Conservation (phyloP, 108 stramenopile genomes). For the Fragilariopsis cylindrus region DNA sequence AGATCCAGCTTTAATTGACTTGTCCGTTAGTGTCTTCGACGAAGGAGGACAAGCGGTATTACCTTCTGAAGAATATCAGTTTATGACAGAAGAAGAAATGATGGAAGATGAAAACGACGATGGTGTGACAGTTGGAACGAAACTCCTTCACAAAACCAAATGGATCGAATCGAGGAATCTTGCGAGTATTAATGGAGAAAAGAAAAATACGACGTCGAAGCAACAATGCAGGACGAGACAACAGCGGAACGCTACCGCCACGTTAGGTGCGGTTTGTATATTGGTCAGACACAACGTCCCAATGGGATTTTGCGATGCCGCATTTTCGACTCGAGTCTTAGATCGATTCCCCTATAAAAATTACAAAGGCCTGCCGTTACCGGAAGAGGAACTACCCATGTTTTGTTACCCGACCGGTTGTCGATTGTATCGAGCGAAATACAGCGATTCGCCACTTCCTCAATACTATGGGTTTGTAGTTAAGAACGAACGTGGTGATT, state of each 20-base stretch:
- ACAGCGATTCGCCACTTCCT: slow-evolving; percentile 64
- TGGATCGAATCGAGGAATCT: slow-evolving; percentile 31
- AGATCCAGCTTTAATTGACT: slow-evolving; percentile 80
- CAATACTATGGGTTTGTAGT: slow-evolving; percentile 86
- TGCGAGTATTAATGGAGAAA: background rate
- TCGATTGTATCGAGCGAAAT: slow-evolving; percentile 61
- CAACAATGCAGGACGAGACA: background rate
- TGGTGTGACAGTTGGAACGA: slow-evolving; percentile 14
- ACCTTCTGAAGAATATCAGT: slow-evolving; percentile 38
- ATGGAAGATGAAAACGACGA: slow-evolving; percentile 59
- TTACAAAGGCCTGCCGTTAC: slow-evolving; percentile 83
- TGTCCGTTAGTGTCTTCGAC: slow-evolving; percentile 54
- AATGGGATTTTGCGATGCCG: slow-evolving; percentile 76
- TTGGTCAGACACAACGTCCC: slow-evolving; percentile 61
- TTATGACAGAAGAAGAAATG: slow-evolving; percentile 26
- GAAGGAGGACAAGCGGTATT: slow-evolving; percentile 41
- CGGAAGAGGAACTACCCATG: slow-evolving; percentile 88
- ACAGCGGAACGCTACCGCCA: background rate
- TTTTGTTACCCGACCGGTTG: slow-evolving; percentile 90
- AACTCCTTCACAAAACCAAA: slow-evolving; percentile 30
- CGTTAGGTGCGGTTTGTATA: slow-evolving; percentile 33
- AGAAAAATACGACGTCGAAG: background rate
- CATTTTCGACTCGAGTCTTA: slow-evolving; percentile 71
- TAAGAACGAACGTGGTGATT: slow-evolving; percentile 89
- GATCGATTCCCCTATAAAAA: slow-evolving; percentile 84